Evolutionary conservation across 2,329 filamentous ascomycete species (phyloP), one percentile per base, ranked within the genome.

Genomic region (Apiospora sp.): DNA sequence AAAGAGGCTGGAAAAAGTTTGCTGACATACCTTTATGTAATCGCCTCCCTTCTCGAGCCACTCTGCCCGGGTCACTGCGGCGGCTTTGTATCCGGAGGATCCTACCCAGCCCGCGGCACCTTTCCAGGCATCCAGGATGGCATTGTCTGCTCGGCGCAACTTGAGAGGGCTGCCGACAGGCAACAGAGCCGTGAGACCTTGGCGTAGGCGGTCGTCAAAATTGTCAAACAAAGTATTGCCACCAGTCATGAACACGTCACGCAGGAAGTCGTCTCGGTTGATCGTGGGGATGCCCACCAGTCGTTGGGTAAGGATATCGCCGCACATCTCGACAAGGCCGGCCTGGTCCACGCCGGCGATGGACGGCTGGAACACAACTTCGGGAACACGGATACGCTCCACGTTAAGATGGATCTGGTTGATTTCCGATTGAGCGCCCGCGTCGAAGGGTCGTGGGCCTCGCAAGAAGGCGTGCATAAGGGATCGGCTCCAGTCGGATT

Each of bases 381-480:
- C 96, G 3, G 95, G 95, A 2, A 97, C 94, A 69, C 95, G 93
- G 82, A 98, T 97, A 72, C 96, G 92, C 86, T 98, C 95, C 71
- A 99, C 94, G 81, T 99, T 99, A 75, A 99, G 90, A 82, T 99
- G 96, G 70, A 99, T 86, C 83, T 98, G 96, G 82, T 95, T 92
- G 24, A 91, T 90, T 84, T 99, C 86, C 24, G 92, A 90, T 77
- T 96, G 93, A 72, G 91, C 93, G 72, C 94, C 91, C 0, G 91
- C 85, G 76, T 98, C 93, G 76, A 95, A 97, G 0, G 96, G 94
- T 77, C 94, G 93, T 0, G 95, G 94, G 0, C 96, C 96, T 71
- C 95, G 93, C 49, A 94, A 85, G 83, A 98, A 99, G 10, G 95
- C 94, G 83, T 99, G 96, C 24, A 98, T 85, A 68, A 98, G 87